These are phyloP conservation scores for Ziziphus jujuba DNA, from an alignment of 306 rosid species.

Conservation along the genomic window DNA sequence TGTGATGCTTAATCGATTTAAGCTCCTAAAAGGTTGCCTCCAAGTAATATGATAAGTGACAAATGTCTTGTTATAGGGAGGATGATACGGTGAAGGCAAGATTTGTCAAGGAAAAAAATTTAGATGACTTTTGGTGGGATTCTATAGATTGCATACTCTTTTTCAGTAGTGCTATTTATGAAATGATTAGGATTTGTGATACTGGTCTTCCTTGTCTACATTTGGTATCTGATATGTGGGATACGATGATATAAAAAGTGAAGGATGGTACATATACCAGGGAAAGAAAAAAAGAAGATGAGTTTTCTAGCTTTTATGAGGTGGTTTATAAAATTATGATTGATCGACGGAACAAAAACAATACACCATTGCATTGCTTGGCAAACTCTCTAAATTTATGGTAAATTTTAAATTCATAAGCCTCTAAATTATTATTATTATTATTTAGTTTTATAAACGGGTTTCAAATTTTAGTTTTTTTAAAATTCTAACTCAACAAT, in stretches of 20 bases:
- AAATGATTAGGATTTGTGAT: neutral
- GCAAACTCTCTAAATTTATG: neutral
- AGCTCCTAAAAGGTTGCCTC: neutral
- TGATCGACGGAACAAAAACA: neutral
- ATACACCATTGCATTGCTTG: neutral
- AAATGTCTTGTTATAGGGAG: too few species aligned
- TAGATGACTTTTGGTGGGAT: too few species aligned
- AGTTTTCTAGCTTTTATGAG: neutral
- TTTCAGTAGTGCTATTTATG: neutral
- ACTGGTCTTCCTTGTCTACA: too few species aligned
- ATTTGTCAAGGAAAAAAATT: too few species aligned
- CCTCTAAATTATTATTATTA: too few species aligned
- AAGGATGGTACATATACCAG: neutral
- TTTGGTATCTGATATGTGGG: neutral
- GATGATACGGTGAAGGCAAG: too few species aligned
- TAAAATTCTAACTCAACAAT: too few species aligned
- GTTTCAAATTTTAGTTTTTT: too few species aligned
- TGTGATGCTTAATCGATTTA: neutral
- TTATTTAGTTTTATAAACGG: too few species aligned
- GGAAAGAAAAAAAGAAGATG: constrained; percentile 3
- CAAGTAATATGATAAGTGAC: too few species aligned
- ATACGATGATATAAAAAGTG: neutral
- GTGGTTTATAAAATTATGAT: neutral
- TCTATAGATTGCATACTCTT: too few species aligned
- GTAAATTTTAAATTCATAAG: too few species aligned